These are phyloP conservation scores for Epichloe hybrida DNA, from an alignment of 2,329 filamentous ascomycete species.

Conservation along the genomic window DNA sequence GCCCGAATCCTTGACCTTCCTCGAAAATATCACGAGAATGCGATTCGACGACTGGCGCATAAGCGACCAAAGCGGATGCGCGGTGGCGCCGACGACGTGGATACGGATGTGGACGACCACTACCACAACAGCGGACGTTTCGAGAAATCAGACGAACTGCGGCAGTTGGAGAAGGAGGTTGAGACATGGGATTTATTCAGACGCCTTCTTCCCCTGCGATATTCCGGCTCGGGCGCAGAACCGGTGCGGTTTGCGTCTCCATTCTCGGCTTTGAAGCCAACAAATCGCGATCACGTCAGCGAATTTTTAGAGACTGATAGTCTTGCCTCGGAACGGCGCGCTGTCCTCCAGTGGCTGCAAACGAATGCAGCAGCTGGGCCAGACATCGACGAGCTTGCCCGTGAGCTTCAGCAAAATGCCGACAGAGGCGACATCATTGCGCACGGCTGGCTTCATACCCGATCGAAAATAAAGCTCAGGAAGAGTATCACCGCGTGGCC, in stretches of 20 bases:
- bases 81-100: conserved; percentile 30
- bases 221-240: conserved; percentile 24
- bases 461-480: conserved; percentile 75
- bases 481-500: conserved; percentile 64
- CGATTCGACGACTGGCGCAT: conserved; percentile 22
- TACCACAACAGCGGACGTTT: neutral
- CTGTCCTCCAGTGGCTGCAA: conserved; percentile 78
- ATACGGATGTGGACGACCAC: conserved; percentile 42
- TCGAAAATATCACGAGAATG: conserved; percentile 43
- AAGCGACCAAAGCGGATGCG: conserved; percentile 16
- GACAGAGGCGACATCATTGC: conserved; percentile 72
- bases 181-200: conserved; percentile 84
- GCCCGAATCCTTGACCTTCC: conserved; percentile 53
- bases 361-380: conserved; percentile 56
- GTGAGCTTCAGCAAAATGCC: conserved; percentile 61
- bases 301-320: conserved; percentile 63
- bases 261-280: conserved; percentile 15
- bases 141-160: conserved; percentile 13
- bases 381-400: conserved; percentile 62
- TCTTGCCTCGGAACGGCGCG: conserved; percentile 61
- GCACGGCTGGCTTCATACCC: conserved; percentile 86
- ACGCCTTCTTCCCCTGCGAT: conserved; percentile 58
- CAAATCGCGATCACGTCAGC: conserved; percentile 26
- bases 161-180: conserved; percentile 63
- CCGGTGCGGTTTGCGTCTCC: conserved; percentile 20